phyloP scores from a whole-genome alignment of 495 filamentous ascomycete species.

The Thozetella sp. region DNA sequence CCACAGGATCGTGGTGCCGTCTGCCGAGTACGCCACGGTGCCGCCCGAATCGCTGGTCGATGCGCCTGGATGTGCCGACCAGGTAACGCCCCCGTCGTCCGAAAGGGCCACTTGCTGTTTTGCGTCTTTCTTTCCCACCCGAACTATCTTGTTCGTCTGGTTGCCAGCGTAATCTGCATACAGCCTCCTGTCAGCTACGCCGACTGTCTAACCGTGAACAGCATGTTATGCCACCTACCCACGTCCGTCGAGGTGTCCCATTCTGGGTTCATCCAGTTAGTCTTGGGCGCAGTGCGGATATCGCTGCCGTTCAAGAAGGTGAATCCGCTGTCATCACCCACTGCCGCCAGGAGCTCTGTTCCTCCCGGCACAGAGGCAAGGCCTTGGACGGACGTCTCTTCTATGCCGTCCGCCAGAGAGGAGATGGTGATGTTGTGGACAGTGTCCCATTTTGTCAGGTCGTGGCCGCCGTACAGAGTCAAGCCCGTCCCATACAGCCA shows the following conservation, averaged over 20 bases:
- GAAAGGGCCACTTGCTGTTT: conserved; percentile 43
- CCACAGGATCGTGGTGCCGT: conserved; percentile 54
- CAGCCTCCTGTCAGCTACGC: neutral
- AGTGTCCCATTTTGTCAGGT: conserved; percentile 52
- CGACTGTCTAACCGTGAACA: neutral
- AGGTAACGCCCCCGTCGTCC: conserved; percentile 41
- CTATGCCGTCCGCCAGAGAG: conserved; percentile 58
- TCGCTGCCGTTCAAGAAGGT: conserved; percentile 37
- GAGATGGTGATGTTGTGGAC: conserved; percentile 49
- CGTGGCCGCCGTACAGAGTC: conserved; percentile 55
- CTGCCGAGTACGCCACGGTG: conserved; percentile 51
- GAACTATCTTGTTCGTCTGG: conserved; percentile 51
- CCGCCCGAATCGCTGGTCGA: conserved; percentile 41
- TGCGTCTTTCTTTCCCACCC: conserved; percentile 50
- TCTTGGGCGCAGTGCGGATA: conserved; percentile 46
- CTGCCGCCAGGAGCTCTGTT: conserved; percentile 53
- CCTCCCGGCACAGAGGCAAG: conserved; percentile 54
- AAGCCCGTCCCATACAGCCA: conserved; percentile 61
- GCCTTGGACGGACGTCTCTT: conserved; percentile 56
- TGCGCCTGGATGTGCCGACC: conserved; percentile 48
- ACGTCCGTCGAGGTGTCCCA: conserved; percentile 52
- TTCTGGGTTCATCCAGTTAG: conserved; percentile 49
- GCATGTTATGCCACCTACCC: conserved; percentile 13
- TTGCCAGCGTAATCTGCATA: conserved; percentile 55
- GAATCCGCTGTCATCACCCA: conserved; percentile 64